Percentiles rank a stretch among this genome's conserved stretches.
Evolutionary conservation across 1,139 yeast species (phyloP).

Genomic region (Kodamaea arcana): DNA sequence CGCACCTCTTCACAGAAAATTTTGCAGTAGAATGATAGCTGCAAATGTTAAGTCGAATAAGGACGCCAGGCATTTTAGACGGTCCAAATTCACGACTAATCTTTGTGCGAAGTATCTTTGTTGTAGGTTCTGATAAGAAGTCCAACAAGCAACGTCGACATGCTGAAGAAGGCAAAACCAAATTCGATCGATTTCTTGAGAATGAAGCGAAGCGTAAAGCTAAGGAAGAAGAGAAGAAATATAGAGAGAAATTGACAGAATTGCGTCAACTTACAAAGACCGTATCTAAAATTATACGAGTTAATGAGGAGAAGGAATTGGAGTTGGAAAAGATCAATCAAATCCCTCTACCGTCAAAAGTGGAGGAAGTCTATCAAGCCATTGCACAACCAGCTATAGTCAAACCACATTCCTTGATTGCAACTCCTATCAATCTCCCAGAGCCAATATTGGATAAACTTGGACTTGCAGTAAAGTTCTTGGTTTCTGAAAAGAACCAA

Average conservation of each 20-base stretch:
- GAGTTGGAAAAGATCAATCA: slow-evolving; percentile 12
- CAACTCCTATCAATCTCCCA: slow-evolving; percentile 35
- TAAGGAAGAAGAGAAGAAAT: slow-evolving; percentile 19
- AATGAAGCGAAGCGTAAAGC: slow-evolving; percentile 17
- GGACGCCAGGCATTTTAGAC: too few relatives aligned
- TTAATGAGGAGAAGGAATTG: slow-evolving; percentile 12
- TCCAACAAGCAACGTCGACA: slow-evolving; percentile 4
- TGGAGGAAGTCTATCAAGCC: slow-evolving; percentile 14
- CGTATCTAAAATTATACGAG: slow-evolving; percentile 20
- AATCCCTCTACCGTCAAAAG: slow-evolving; percentile 21
- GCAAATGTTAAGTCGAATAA: slow-evolving; percentile 2
- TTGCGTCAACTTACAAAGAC: slow-evolving; percentile 16
- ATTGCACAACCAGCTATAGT: slow-evolving; percentile 2
- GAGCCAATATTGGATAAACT: slow-evolving; percentile 36
- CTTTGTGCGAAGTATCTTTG: slow-evolving; percentile 3
- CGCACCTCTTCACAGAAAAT: slow-evolving; percentile 2
- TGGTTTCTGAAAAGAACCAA: slow-evolving; percentile 42
- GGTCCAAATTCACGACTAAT: slow-evolving; percentile 1
- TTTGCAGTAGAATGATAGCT: neutral
- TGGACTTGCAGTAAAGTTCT: slow-evolving; percentile 44
- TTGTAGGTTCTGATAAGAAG: slow-evolving; percentile 9
- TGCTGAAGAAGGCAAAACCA: slow-evolving; percentile 6
- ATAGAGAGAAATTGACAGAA: slow-evolving; percentile 17
- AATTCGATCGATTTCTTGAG: slow-evolving; percentile 16
- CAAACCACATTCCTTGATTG: slow-evolving; percentile 10